phyloP scores from a whole-genome alignment of 2,329 filamentous ascomycete species.

The Colletotrichum lini region DNA sequence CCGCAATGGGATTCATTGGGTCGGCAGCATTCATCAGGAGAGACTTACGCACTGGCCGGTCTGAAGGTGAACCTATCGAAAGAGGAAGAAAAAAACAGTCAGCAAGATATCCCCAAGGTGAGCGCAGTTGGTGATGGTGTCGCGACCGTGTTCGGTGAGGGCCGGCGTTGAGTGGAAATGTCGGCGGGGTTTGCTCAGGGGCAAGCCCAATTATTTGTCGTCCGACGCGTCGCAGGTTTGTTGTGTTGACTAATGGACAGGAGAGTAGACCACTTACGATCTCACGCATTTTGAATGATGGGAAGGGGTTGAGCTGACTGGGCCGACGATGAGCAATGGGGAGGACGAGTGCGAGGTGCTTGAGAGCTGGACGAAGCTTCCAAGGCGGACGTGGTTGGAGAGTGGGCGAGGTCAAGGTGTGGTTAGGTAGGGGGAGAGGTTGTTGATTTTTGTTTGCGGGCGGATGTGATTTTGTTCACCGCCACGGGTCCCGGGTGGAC shows the following conservation, averaged over 20 bases:
- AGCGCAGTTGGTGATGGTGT: background rate
- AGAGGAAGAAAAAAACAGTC: conserved; percentile 63
- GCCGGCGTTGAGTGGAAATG: conserved; percentile 14
- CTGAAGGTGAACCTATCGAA: conserved; percentile 94
- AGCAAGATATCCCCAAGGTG: conserved; percentile 56
- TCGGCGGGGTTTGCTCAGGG: conserved; percentile 52
- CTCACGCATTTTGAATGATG: conserved; percentile 73
- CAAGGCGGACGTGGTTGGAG: conserved; percentile 43
- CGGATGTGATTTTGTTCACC: conserved; percentile 51
- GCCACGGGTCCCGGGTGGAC: conserved; percentile 47
- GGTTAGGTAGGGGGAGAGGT: conserved; percentile 46
- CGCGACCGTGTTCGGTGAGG: conserved; percentile 6
- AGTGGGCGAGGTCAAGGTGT: conserved; percentile 47
- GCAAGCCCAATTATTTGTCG: conserved; percentile 46
- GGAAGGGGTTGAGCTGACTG: conserved; percentile 44
- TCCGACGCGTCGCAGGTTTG: conserved; percentile 56
- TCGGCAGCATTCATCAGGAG: conserved; percentile 18
- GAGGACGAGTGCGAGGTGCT: conserved; percentile 46
- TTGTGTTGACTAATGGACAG: conserved; percentile 24
- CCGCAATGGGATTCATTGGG: conserved; percentile 33
- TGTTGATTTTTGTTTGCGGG: conserved; percentile 56
- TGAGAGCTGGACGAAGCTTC: conserved; percentile 49
- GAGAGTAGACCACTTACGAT: conserved; percentile 68
- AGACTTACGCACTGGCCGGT: conserved; percentile 96
- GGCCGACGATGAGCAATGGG: conserved; percentile 46